Evolutionary conservation across 2,329 filamentous ascomycete genomes (phyloP).

Genomic region (Apiospora aurea): DNA sequence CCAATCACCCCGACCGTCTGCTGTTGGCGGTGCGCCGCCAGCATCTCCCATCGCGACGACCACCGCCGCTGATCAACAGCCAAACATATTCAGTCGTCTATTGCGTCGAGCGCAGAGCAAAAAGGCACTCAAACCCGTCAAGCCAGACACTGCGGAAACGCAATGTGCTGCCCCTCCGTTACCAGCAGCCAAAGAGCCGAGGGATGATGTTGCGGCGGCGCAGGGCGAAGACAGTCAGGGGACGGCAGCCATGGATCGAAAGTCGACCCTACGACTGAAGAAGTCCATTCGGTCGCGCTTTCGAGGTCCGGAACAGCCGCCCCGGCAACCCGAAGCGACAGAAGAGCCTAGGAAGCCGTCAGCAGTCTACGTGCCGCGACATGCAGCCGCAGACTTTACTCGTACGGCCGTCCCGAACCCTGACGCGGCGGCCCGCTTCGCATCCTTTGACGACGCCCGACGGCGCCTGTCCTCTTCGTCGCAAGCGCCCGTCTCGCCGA

Average conservation of each 20-base stretch:
- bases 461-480: background rate
- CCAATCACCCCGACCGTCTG: constrained; percentile 1
- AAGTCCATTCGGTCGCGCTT: background rate
- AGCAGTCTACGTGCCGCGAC: constrained; percentile 25
- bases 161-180: background rate
- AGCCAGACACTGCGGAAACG: background rate
- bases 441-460: constrained; percentile 19
- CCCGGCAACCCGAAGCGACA: background rate
- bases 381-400: constrained; percentile 19
- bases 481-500: background rate
- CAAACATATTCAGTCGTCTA: constrained; percentile 4
- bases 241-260: background rate
- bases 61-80: background rate
- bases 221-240: background rate
- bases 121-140: background rate
- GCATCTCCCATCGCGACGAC: background rate
- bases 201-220: background rate
- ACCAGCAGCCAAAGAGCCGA: background rate
- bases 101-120: constrained; percentile 17
- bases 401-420: background rate
- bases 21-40: background rate
- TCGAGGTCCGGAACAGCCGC: background rate
- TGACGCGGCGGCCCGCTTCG: constrained; percentile 13
- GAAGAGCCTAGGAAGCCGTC: background rate
- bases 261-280: background rate